Evolutionary conservation across 768 basidiomycete genomes (phyloP), one percentile per base, ranked within the genome.

Genomic region (Russula compacta): DNA sequence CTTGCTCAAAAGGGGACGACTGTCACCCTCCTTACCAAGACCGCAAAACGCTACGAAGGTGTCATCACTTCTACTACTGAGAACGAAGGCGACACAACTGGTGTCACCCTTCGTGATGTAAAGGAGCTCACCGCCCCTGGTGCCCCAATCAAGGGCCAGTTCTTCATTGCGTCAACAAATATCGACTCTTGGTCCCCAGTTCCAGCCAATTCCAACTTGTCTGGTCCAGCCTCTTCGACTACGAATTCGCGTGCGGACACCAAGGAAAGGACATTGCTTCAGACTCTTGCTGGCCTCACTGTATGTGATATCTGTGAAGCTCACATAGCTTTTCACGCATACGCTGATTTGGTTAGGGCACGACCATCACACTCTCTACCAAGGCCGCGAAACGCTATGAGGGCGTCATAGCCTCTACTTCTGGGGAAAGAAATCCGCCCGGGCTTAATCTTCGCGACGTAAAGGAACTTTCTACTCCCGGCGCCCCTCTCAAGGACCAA

Each of bases 391-490:
- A 82, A 67, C 87, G 87, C 64, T 86, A 83, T 71, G 87, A 92
- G 70, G 90, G 89, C 58, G 82, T 83, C 65, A 76, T 92, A 59
- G 74, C 68, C 14, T 83, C 83, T 29, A 85, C 86, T 43, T 71
- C 70, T 60, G 74, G 70, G 21, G 88, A 90, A 68, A 83, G 85
- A 49, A 86, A 89, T 71, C 83, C 81, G 32, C 72, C 76, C 12
- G 91, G 90, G 49, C 82, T 91, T 56, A 83, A 84, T 8, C 79
- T 92, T 63, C 86, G 83, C 69, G 87, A 92, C 71, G 87, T 81
- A 69, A 87, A 84, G 74, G 89, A 92, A 64, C 74, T 91, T 55
- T 76, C 81, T 14, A 78, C 74, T 60, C 83, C 85, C 9, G 85
- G 83, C 51, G 81, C 81, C 1, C 82, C 90, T 35, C 78, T 87